Evolutionary conservation across 2,329 filamentous ascomycete species (phyloP).

Genomic region (Arthrobotrys iridis): DNA sequence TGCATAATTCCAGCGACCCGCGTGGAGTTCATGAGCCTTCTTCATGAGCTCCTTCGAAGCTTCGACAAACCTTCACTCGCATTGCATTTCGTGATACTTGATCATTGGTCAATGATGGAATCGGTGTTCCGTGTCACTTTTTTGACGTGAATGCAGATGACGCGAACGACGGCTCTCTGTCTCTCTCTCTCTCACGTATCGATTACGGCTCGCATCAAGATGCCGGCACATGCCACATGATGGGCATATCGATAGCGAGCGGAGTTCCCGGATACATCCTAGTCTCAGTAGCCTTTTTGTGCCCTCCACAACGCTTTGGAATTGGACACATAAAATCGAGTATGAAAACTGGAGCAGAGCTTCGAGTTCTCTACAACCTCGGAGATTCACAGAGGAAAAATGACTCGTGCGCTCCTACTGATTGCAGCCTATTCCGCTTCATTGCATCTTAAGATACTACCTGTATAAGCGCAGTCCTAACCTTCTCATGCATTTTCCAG

Average conservation of each 20-base stretch:
- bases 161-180: conserved; percentile 23
- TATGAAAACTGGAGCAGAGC: too few species aligned
- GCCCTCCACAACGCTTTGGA: background rate
- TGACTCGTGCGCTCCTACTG: conserved; percentile 53
- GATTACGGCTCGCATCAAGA: conserved; percentile 41
- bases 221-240: conserved; percentile 23
- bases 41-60: conserved; percentile 48
- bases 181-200: conserved; percentile 2
- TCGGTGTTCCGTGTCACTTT: conserved; percentile 9
- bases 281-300: conserved; percentile 2
- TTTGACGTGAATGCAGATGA: conserved; percentile 17
- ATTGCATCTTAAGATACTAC: background rate
- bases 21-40: conserved; percentile 19
- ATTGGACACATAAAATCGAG: background rate
- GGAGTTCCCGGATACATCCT: conserved; percentile 48
- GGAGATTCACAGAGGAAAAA: conserved; percentile 10
- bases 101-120: conserved; percentile 27
- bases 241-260: conserved; percentile 42
- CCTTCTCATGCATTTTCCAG: background rate
- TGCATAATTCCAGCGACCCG: conserved; percentile 25
- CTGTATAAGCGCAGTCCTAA: background rate
- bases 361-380: background rate
- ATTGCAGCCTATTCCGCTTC: conserved; percentile 30
- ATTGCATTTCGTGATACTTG: conserved; percentile 2
- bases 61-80: conserved; percentile 5